Evolutionary conservation across 108 stramenopile species (phyloP).

Genomic region (Craspedostauros australis): DNA sequence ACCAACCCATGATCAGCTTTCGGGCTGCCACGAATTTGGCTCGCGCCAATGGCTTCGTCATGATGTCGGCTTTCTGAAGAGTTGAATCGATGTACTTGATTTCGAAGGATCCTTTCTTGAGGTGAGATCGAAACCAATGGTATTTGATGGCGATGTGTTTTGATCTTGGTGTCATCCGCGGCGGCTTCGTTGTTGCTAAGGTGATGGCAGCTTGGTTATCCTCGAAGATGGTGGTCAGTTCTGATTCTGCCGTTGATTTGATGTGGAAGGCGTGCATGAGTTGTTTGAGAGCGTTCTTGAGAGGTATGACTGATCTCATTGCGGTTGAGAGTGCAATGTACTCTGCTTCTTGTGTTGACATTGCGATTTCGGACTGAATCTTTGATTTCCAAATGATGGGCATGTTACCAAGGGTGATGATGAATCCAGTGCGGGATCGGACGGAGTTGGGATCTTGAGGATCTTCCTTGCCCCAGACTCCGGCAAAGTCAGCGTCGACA

Average conservation of each 20-base stretch:
- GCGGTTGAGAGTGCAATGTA: slow-evolving; percentile 29
- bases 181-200: no score
- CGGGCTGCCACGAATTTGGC: slow-evolving; percentile 3
- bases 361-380: slow-evolving; percentile 38
- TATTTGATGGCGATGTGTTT: no score
- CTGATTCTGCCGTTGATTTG: no score
- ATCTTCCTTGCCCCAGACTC: slow-evolving; percentile 27
- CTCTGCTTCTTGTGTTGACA: slow-evolving; percentile 48
- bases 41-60: slow-evolving; percentile 35
- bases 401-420: slow-evolving; percentile 7
- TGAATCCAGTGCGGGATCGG: slow-evolving; percentile 22
- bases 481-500: slow-evolving; percentile 44
- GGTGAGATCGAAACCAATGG: no score
- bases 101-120: no score
- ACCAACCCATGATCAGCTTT: slow-evolving; percentile 29
- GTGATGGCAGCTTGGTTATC: slow-evolving; percentile 24
- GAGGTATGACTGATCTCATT: no score
- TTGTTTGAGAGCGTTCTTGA: no score
- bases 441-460: slow-evolving; percentile 24
- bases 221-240: slow-evolving; percentile 26
- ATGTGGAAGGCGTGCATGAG: no score
- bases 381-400: slow-evolving; percentile 40
- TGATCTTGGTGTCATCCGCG: no score
- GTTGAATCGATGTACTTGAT: slow-evolving; percentile 9
- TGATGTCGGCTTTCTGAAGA: slow-evolving; percentile 25